Conservation (phyloP, 2,329 filamentous ascomycete species). For the Knufia petricola region DNA sequence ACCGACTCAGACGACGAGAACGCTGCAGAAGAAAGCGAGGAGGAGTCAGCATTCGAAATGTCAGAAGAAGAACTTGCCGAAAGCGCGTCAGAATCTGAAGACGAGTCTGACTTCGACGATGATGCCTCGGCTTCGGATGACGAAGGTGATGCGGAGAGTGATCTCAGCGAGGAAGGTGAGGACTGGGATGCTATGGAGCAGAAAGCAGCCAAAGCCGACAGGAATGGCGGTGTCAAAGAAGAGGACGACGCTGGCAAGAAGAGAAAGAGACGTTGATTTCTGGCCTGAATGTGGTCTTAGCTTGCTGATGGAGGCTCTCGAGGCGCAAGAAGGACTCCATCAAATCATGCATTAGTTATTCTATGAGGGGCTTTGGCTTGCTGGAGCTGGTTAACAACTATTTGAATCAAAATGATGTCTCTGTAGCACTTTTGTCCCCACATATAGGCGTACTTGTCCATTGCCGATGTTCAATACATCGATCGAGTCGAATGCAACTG, state of each 20-base stretch:
- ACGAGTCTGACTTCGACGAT: slow-evolving; percentile 88
- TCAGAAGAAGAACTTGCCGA: slow-evolving; percentile 68
- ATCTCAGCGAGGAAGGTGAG: slow-evolving; percentile 28
- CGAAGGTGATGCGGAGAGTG: slow-evolving; percentile 35
- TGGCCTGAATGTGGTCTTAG: no score
- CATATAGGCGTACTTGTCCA: no score
- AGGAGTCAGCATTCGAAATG: slow-evolving; percentile 88
- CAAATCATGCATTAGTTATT: no score
- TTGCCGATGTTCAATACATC: no score
- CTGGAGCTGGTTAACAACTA: no score
- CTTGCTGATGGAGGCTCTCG: no score
- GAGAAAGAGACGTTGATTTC: slow-evolving; percentile 23
- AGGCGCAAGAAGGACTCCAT: no score
- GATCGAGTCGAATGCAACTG: no score
- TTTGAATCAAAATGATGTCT: no score
- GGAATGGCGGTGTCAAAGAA: slow-evolving; percentile 33
- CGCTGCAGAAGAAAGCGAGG: slow-evolving; percentile 59
- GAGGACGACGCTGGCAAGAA: slow-evolving; percentile 43
- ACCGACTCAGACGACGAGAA: slow-evolving; percentile 81
- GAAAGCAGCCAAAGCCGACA: slow-evolving; percentile 25
- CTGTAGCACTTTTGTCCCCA: no score
- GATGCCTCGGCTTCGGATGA: slow-evolving; percentile 62
- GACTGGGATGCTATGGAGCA: slow-evolving; percentile 26
- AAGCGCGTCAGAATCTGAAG: slow-evolving; percentile 63
- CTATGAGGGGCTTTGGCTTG: no score